Evolutionary conservation across 1,139 yeast species (phyloP), one percentile per base, ranked within the genome.

Genomic region (Magnusiomyces ingens): DNA sequence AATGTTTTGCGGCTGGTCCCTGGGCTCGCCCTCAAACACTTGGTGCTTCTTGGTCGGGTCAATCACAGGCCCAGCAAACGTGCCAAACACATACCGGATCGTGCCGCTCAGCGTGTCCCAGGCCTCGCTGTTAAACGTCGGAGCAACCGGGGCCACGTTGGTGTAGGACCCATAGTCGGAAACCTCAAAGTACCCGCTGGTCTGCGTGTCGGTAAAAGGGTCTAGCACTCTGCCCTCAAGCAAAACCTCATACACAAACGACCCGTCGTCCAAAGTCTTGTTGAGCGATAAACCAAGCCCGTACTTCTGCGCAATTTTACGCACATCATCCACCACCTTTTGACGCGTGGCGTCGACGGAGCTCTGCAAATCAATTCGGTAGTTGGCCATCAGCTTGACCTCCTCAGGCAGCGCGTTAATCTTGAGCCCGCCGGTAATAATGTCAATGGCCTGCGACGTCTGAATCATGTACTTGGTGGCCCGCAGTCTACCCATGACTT

Each of bases 331-430:
- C 17, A 74, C 56, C 36, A 78, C 64, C 55, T 74, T 73, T 2
- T 69, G 61, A 15, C 70, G 60, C 1, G 78, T 73, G 15, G 70
- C 68, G 2, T 65, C 65, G 1, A 77, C 75, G 10, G 72, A 58
- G 37, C 77, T 75, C 50, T 78, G 82, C 18, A 77, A 67, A 1
- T 81, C 76, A 52, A 81, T 74, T 57, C 88, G 71, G 57, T 79
- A 80, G 63, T 82, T 82, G 45, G 82, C 73, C 48, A 75, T 62
- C 17, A 81, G 70, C 3, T 72, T 70, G 3, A 78, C 82, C 55
- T 72, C 74, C 62, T 84, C 91, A 1, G 93, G 91, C 51, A 85
- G 71, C 1, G 88, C 88, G 63, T 84, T 83, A 21, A 79, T 71
- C 64, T 83, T 84, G 41, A 75, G 76, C 15, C 89, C 90, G 6